Base-by-base conservation (phyloP, 148 eudicot genomes). In the Cornus florida region DNA sequence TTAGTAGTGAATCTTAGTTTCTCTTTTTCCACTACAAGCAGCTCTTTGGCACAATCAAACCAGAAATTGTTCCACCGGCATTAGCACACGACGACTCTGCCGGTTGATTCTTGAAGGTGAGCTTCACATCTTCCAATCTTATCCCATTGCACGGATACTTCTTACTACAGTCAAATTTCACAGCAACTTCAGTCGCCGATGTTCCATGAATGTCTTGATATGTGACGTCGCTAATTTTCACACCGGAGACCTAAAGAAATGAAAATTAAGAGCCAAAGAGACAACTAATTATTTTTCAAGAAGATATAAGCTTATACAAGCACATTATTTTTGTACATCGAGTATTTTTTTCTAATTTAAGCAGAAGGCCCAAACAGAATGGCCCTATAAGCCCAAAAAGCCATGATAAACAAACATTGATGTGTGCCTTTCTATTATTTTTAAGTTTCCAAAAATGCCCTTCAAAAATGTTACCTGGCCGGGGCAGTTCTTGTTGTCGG, bases 181-280 rank as follows among this genome's bases (percentile, higher is more conserved):
- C 68, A 0, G 82, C 82, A 0, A 80, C 73, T 74, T 33, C 22
- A 1, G 81, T 70, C 24, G 81, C 76, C 3, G 81, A 79, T 79
- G 76, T 23, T 33, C 91, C 91, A 20, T 79, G 85, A 9, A 89
- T 87, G 67, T 86, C 86, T 83, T 86, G 72, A 69, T 71, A 79
- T 71, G 65, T 72, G 38, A 79, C 76, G 28, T 74, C 67, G 43
- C 82, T 80, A 31, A 80, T 73, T 32, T 68, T 48, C 56, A 80
- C 73, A 8, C 82, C 77, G 0, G 78, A 74, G 0, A 22, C 76
- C 81, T 79, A n/a, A 24, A 5, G 14, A 64, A 6, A 53, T 10
- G 59, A 53, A 53, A 41, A 10, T 5, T n/a, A n/a, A n/a, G n/a
- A n/a, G n/a, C n/a, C n/a, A n/a, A n/a, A n/a, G n/a, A n/a, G n/a